Conservation (phyloP, 73 alveolate genomes). For the Effrenium voratum region DNA sequence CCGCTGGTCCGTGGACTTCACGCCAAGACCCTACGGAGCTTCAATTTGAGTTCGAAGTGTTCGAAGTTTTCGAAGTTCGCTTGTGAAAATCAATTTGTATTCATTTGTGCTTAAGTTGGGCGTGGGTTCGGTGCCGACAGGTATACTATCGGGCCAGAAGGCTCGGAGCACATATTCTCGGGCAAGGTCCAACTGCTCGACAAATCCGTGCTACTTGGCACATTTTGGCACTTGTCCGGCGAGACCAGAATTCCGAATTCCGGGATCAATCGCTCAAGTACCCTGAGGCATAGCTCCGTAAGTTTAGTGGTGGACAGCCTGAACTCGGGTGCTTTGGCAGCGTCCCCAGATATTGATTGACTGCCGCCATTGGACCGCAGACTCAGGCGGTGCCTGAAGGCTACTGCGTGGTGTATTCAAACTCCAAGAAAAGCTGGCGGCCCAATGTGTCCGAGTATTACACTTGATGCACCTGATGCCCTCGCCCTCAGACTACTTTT, state of each 20-base stretch:
- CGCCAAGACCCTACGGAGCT: neutral
- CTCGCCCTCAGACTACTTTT: conserved; percentile 49
- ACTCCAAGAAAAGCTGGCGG: conserved; percentile 50
- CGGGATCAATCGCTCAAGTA: neutral
- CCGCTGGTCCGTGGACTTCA: conserved; percentile 93
- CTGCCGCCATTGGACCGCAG: neutral
- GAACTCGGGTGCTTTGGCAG: conserved; percentile 23
- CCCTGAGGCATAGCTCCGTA: conserved; percentile 57
- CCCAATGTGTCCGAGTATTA: neutral
- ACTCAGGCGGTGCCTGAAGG: conserved; percentile 71
- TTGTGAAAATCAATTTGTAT: neutral
- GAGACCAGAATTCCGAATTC: neutral
- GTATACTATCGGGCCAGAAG: conserved; percentile 90
- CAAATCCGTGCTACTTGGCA: conserved; percentile 3
- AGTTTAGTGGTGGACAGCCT: conserved; percentile 28
- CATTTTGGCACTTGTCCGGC: neutral
- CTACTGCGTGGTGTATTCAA: conserved; percentile 83
- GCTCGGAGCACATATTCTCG: conserved; percentile 45
- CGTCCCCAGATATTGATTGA: neutral
- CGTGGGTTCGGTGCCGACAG: neutral
- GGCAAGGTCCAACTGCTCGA: conserved; percentile 81
- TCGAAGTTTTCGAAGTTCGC: neutral
- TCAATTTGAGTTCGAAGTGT: neutral
- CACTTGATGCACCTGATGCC: neutral
- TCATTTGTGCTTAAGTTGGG: neutral